Evolutionary conservation across 176 grass and related monocot genomes (phyloP).

Genomic region (Pontederia crassipes): DNA sequence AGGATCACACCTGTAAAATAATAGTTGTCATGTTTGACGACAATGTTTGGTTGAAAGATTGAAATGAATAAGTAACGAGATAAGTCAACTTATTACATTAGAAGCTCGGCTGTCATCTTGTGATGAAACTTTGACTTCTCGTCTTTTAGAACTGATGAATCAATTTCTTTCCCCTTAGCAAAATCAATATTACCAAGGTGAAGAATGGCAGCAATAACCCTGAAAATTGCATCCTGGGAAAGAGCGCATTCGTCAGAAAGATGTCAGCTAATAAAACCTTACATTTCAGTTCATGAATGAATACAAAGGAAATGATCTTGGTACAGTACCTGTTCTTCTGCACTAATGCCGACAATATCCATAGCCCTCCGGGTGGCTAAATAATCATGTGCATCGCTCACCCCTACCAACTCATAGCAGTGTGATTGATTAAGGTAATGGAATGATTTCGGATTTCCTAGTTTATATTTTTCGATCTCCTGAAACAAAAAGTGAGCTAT

Average conservation of each 20-base stretch:
- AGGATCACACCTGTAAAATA: slow-evolving; percentile 69
- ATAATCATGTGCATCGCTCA: slow-evolving; percentile 91
- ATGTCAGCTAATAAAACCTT: neutral
- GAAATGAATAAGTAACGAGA: neutral
- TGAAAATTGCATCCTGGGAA: slow-evolving; percentile 93
- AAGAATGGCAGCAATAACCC: slow-evolving; percentile 98
- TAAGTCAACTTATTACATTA: slow-evolving; percentile 48
- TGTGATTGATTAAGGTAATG: slow-evolving; percentile 98
- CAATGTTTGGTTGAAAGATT: neutral
- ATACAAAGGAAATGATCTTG: neutral
- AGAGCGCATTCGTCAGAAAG: slow-evolving; percentile 21
- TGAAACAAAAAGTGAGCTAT: slow-evolving; percentile 12
- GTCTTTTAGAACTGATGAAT: slow-evolving; percentile 92
- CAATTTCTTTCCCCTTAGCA: slow-evolving; percentile 88
- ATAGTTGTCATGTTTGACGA: neutral
- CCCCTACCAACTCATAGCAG: slow-evolving; percentile 86
- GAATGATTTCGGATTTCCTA: slow-evolving; percentile 69
- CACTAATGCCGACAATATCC: slow-evolving; percentile 94
- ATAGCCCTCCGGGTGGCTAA: slow-evolving; percentile 91
- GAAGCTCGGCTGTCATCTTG: slow-evolving; percentile 82
- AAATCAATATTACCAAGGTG: slow-evolving; percentile 97
- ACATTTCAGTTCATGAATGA: neutral
- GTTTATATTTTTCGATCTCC: slow-evolving; percentile 88
- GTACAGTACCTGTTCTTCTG: slow-evolving; percentile 74
- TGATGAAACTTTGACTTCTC: slow-evolving; percentile 98